Evolutionary conservation across 1,284 basidiomycete species (phyloP), one percentile per base, ranked within the genome.

Genomic region (Sporisorium exsertum): DNA sequence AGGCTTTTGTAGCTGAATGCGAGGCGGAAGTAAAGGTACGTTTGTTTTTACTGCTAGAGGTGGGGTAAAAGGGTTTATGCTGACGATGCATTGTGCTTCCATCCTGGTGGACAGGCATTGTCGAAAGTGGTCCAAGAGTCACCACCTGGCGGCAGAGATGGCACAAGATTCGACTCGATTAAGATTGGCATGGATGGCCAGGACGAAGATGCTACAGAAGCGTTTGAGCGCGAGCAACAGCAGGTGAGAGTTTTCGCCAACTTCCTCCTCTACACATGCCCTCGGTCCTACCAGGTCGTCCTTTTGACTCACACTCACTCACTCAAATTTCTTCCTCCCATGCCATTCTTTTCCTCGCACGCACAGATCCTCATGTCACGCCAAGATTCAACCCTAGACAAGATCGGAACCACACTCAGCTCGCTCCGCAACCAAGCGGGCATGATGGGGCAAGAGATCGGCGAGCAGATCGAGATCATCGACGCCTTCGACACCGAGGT

Each of bases 191-290:
- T 72, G 55, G 64, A 77, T 15, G 75, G 72, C 10, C 62, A 70
- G n/a, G 68, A 80, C 37, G 67, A 81, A 46, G 77, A 79, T 64
- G 58, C 71, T 13, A 77, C 68, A 2, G 75, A 76, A 37, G 80
- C 78, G 5, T 80, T 84, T 22, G 84, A 84, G 49, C 71, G 81
- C 55, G 82, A 85, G 46, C 78, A 84, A 42, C 82, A 85, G 57
- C 82, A 84, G 75, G 79, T 81, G 51, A 53, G 79, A n/a, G n/a
- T n/a, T 22, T 24, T 43, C 18, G 22, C 13, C 57, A 37, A 26
- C 53, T 2, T 20, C 22, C 29, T 10, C 29, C 35, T 35, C 3
- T 3, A 9, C 13, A 35, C 35, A 35, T 15, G 35, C n/a, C 13
- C 7, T 37, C 18, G 37, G 4, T 18, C 37, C 16, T 16, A 18